phyloP scores from a whole-genome alignment of 2,329 filamentous ascomycete species.

The Fusarium devonianum region DNA sequence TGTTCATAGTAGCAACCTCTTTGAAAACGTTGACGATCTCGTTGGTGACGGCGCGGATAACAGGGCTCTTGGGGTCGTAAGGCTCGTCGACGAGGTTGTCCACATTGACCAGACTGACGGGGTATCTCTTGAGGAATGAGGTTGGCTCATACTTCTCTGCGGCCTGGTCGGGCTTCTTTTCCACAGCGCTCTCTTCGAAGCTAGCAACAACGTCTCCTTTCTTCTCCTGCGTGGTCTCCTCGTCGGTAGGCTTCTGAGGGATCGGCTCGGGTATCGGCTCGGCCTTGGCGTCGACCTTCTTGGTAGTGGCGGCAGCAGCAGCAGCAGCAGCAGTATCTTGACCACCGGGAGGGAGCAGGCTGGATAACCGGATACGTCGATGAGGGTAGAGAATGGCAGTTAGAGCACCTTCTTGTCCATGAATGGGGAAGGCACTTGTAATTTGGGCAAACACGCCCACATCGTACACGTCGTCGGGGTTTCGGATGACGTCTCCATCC shows the following conservation, averaged over 20 bases:
- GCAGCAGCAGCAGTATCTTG: constrained; percentile 54
- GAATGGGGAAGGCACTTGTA: constrained; percentile 91
- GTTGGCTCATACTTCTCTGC: constrained; percentile 80
- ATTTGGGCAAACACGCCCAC: constrained; percentile 98
- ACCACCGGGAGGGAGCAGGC: constrained; percentile 74
- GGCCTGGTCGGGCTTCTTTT: constrained; percentile 60
- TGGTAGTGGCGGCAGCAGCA: too few relatives aligned
- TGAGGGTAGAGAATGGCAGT: constrained; percentile 97
- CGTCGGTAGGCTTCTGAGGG: constrained; percentile 60
- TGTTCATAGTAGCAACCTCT: constrained; percentile 92
- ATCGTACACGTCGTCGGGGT: constrained; percentile 89
- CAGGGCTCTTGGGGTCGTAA: constrained; percentile 86
- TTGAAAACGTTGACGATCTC: constrained; percentile 99
- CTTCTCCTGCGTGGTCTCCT: constrained; percentile 67
- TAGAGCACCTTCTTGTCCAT: constrained; percentile 82
- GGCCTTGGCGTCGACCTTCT: constrained; percentile 60
- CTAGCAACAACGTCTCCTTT: constrained; percentile 96
- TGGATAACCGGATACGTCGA: constrained; percentile 88
- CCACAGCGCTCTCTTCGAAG: constrained; percentile 83
- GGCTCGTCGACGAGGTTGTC: constrained; percentile 91
- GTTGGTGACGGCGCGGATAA: constrained; percentile 90
- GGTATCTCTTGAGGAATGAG: constrained; percentile 87
- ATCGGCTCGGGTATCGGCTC: constrained; percentile 65
- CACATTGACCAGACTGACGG: constrained; percentile 93
- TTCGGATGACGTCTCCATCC: constrained; percentile 93